Conservation (phyloP, 164 flowering plant species). For the Nymphaea colorata region DNA sequence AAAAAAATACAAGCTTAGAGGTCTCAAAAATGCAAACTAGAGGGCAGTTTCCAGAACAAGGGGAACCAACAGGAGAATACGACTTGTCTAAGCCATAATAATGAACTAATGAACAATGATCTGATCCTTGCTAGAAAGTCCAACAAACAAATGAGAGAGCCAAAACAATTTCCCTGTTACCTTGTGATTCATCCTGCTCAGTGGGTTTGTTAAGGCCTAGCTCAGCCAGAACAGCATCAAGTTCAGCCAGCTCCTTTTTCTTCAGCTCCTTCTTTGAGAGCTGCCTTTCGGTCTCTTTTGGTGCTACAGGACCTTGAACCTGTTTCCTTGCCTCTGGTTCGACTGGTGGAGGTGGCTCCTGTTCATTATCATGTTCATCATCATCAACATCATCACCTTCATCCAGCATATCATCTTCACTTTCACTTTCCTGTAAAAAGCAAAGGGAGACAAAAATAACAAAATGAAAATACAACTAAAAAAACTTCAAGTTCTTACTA, state of each 20-base stretch:
- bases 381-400: slow-evolving; percentile 58
- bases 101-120: no score
- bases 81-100: no score
- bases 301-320: slow-evolving; percentile 27
- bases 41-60: no score
- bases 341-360: not conserved
- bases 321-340: slow-evolving; percentile 27
- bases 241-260: slow-evolving; percentile 83
- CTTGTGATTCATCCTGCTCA: slow-evolving; percentile 34
- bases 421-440: slow-evolving; percentile 61
- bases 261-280: slow-evolving; percentile 86
- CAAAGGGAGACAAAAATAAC: not conserved
- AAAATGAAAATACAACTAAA: not conserved
- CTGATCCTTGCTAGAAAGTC: no score
- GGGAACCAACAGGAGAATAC: no score
- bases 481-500: not conserved
- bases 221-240: slow-evolving; percentile 81
- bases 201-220: slow-evolving; percentile 42
- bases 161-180: slow-evolving; percentile 17
- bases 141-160: not conserved
- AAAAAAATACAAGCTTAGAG: no score
- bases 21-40: no score
- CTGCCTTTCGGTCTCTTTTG: slow-evolving; percentile 77
- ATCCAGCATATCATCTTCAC: slow-evolving; percentile 58
- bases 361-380: slow-evolving; percentile 51